Evolutionary conservation across 2,329 filamentous ascomycete species (phyloP).

Genomic region (Penicillium hesseltinei): DNA sequence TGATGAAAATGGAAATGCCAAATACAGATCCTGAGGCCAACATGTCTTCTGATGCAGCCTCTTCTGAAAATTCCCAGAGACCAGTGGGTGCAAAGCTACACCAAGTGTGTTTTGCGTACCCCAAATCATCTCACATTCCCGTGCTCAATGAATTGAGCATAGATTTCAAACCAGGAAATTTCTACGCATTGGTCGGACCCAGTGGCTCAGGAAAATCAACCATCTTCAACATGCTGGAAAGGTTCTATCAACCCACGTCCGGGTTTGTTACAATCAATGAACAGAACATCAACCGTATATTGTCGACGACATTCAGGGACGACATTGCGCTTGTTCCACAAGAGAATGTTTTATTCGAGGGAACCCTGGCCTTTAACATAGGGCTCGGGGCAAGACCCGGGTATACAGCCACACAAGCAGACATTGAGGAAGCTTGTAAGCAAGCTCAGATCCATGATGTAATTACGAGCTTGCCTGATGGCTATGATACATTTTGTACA

Average conservation of each 20-base stretch:
- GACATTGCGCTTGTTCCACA: conserved; percentile 49
- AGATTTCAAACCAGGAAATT: conserved; percentile 56
- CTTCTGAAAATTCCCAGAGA: too few species aligned
- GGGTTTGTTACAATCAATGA: too few species aligned
- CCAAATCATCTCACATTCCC: neutral
- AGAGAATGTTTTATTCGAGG: conserved; percentile 49
- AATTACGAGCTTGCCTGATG: conserved; percentile 60
- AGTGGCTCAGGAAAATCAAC: conserved; percentile 68
- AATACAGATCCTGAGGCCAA: too few species aligned
- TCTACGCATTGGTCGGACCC: conserved; percentile 63
- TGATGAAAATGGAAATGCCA: too few species aligned
- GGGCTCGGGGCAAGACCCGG: conserved; percentile 50
- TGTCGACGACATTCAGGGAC: conserved; percentile 31
- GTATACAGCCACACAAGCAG: conserved; percentile 55
- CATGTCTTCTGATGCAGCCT: too few species aligned
- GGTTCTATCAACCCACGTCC: conserved; percentile 52
- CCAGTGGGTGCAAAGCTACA: too few species aligned
- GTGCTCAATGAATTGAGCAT: conserved; percentile 40
- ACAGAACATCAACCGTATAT: too few species aligned
- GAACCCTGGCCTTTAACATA: conserved; percentile 48
- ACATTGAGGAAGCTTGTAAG: conserved; percentile 65
- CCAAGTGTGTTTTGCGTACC: neutral
- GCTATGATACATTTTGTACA: conserved; percentile 62
- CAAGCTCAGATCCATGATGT: conserved; percentile 69
- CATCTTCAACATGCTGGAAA: conserved; percentile 56